Percentiles rank a stretch among this genome's conserved stretches.
These are phyloP conservation scores for Lecanicillium sp. DNA, from an alignment of 2,329 filamentous ascomycete genomes.

Conservation along the genomic window DNA sequence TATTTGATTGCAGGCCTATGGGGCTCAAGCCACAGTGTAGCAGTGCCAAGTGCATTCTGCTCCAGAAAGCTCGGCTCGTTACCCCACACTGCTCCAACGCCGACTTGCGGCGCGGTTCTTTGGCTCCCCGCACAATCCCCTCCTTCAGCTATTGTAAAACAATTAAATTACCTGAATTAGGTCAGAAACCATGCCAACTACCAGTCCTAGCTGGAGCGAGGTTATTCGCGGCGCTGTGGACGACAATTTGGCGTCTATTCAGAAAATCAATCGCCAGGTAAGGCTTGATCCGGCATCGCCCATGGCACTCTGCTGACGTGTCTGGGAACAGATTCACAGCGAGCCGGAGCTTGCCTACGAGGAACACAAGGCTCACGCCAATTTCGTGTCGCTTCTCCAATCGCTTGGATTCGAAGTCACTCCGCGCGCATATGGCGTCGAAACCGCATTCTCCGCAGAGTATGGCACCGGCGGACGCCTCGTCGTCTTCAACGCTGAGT, in stretches of 20 bases:
- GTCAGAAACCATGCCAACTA: background rate
- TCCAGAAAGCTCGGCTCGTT: too few species aligned
- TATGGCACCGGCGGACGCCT: slow-evolving; percentile 25
- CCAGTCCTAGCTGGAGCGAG: background rate
- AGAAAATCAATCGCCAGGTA: slow-evolving; percentile 7
- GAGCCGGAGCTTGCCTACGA: slow-evolving; percentile 26
- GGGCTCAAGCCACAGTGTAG: too few species aligned
- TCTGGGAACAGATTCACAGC: slow-evolving; percentile 17
- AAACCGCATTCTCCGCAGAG: slow-evolving; percentile 28
- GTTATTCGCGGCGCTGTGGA: background rate
- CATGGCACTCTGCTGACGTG: background rate
- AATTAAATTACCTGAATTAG: background rate
- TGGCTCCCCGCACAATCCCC: too few species aligned
- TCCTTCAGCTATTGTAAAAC: too few species aligned
- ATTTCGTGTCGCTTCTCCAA: slow-evolving; percentile 18
- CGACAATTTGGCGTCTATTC: background rate
- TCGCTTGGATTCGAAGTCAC: slow-evolving; percentile 22
- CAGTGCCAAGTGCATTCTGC: too few species aligned
- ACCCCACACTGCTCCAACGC: too few species aligned
- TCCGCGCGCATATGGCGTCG: slow-evolving; percentile 26
- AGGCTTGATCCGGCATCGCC: background rate
- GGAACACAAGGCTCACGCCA: slow-evolving; percentile 25
- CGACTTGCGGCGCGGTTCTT: too few species aligned
- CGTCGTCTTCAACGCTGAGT: slow-evolving; percentile 28
- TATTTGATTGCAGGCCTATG: too few species aligned